Evolutionary conservation across 2,329 filamentous ascomycete species (phyloP), one percentile per base, ranked within the genome.

Genomic region (Penicillium glabrum): DNA sequence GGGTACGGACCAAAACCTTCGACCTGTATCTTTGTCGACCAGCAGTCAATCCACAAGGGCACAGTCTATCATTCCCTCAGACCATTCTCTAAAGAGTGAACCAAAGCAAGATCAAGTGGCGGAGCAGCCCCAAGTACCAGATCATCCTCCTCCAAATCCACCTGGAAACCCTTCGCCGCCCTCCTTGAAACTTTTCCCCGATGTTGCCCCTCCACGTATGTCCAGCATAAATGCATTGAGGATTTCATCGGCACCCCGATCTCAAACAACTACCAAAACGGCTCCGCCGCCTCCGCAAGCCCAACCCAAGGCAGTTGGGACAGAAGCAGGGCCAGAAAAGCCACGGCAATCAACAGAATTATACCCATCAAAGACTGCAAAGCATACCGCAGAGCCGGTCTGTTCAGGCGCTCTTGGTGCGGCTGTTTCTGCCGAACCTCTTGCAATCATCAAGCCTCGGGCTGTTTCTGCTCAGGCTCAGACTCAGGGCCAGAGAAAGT

Each of bases 121-220:
- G 10, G 29, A 47, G 33, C 51, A 44, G 29, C 9, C 46, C 13
- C 43, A 41, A 31, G 47, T 21, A 24, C 48, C 65, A 23, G 54
- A 52, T 3, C 46, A 41, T 29, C 35, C 56, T n/a, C 54, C 59
- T 46, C 33, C 53, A 13, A 52, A 45, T 45, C 55, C 61, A 16
- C 55, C 63, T 29, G 33, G 43, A 27, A 58, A 47, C 16, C 55
- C 66, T 5, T 52, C 60, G 19, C 60, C 61, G 6, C 66, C 59
- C 5, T 54, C 66, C 2, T 53, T 73, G 47, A 73, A 72, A 44
- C 63, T 73, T 21, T 72, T 74, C 54, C 73, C 73, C 19, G 69
- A 72, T 47, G 63, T 68, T 21, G 59, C 68, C 45, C 66, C 72
- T 39, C 67, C 70, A 23, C 71, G 70, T 9, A 59, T 65, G 10